Conservation (phyloP, 2,329 filamentous ascomycete species). For the Trematosphaeria pertusa region DNA sequence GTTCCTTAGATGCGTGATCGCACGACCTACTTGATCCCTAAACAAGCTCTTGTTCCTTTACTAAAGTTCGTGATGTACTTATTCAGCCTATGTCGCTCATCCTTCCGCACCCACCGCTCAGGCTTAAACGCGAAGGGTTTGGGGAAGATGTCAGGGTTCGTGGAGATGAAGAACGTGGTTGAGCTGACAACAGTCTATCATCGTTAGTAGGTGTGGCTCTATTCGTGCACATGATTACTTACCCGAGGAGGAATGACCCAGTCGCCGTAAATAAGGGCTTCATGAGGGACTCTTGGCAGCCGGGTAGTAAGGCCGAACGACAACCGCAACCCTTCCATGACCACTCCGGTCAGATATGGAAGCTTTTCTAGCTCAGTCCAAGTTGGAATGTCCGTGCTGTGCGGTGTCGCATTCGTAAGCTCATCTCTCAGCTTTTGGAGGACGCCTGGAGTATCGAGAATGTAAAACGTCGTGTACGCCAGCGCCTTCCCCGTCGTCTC, state of each 20-base stretch:
- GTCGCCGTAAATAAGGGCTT: conserved; percentile 2
- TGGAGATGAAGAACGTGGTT: background rate
- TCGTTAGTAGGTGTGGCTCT: background rate
- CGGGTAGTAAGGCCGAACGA: conserved; percentile 1
- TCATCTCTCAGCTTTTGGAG: conserved; percentile 5
- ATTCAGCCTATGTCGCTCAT: conserved; percentile 10
- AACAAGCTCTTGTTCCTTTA: conserved; percentile 24
- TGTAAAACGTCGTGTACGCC: conserved; percentile 3
- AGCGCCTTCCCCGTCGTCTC: conserved; percentile 6
- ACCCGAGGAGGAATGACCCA: conserved; percentile 14
- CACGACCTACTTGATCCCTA: conserved; percentile 19
- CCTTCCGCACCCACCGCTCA: conserved; percentile 22
- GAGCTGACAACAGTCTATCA: background rate
- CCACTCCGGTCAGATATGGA: conserved; percentile 4
- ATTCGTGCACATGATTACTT: background rate
- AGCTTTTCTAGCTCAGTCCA: conserved; percentile 10
- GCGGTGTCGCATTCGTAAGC: background rate
- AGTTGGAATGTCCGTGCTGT: background rate
- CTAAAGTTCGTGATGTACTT: conserved; percentile 21
- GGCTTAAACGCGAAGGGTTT: conserved; percentile 15
- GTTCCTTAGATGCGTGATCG: background rate
- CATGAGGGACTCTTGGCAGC: conserved; percentile 2
- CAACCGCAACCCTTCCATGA: background rate
- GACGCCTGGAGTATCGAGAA: conserved; percentile 5
- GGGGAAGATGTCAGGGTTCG: conserved; percentile 11